Base-by-base conservation (phyloP, 2,329 filamentous ascomycete species). In the Diaporthe velutina region DNA sequence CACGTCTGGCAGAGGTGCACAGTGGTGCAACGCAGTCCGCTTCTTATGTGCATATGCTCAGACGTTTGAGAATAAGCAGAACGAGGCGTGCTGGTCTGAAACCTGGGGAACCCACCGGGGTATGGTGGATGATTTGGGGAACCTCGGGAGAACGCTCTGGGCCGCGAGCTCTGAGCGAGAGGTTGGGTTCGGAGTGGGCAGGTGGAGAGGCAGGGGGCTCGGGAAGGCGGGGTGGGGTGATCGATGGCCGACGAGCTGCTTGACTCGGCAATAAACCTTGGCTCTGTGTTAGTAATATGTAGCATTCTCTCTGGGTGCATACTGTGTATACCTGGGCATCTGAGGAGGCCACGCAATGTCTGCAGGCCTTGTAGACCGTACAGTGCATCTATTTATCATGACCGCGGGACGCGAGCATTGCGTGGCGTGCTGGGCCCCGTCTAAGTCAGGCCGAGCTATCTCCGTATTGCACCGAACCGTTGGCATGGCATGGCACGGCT, bases 401-500 rank as follows among this genome's bases (percentile, higher is more conserved):
- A 12, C 52, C 52, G 28, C 52, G 52, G 52, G 28, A 55, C 52
- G 28, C 28, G 52, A 33, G 4, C 35, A 38, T 60, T 40, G 35
- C 10, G 35, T 38, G 33, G 55, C n/a, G 28, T 40, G 28, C 3
- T 28, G 13, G 30, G 54, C 54, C 55, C 33, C 48, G 55, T 38
- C 55, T 4, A n/a, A 42, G 19, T 30, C 52, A 73, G 52, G 13
- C 72, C 72, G 72, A 74, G 54, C 64, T 74, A 70, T 74, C 64
- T 74, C 72, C 72, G 72, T 42, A 25, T 12, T 58, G 33, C 55
- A 58, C 28, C 28, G 52, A 15, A 33, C 52, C 52, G 52, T 19
- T 33, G 52, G 52, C 52, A 30, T 28, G 25, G 25, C 52, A 30
- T 10, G 50, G 50, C 50, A 15, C 28, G n/a, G 22, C 48, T 15